Evolutionary conservation across 1,139 yeast genomes (phyloP), one percentile per base, ranked within the genome.

Genomic region (Pichia sp.): DNA sequence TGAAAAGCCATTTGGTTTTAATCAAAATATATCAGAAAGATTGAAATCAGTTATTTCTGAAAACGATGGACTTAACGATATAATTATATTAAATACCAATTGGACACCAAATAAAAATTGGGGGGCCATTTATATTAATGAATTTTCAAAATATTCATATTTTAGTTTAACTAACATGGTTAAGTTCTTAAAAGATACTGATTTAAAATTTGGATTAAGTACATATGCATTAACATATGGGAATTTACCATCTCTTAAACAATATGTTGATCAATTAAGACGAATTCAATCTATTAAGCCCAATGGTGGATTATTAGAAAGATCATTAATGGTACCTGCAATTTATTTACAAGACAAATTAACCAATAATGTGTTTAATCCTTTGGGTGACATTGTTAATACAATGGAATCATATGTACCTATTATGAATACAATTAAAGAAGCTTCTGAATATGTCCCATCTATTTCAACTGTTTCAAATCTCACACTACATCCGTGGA

Each of bases 21-120:
- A 37, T n/a, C 55, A 56, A 20, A 61, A 60, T 4, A 10, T 38
- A 22, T 16, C 22, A 10, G 40, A 51, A 9, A 53, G 48, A 22
- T 32, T 59, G 6, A 30, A 39, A 1, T 37, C 46, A 1, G 45
- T 60, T 5, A 26, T 54, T 1, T 23, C 31, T 0, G 38, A 45
- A 3, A 42, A 52, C 28, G 39, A 41, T 1, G 47, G 43, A 5
- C n/a, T 60, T 8, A 39, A 50, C 10, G 61, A 58, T 35, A 24
- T 57, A 1, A 24, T 56, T 12, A 40, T 60, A 1, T 12, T 58
- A 35, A 60, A 57, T 47, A 56, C 61, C 4, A 59, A 57, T 42
- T 54, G 60, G 60, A 45, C 51, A 1, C 61, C 62, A 1, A 49
- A 54, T 3, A 56, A 60, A 39, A 57, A 60, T 42, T 61, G 58